These are phyloP conservation scores for Cercospora sojina DNA, from an alignment of 2,329 filamentous ascomycete genomes.

Conservation along the genomic window DNA sequence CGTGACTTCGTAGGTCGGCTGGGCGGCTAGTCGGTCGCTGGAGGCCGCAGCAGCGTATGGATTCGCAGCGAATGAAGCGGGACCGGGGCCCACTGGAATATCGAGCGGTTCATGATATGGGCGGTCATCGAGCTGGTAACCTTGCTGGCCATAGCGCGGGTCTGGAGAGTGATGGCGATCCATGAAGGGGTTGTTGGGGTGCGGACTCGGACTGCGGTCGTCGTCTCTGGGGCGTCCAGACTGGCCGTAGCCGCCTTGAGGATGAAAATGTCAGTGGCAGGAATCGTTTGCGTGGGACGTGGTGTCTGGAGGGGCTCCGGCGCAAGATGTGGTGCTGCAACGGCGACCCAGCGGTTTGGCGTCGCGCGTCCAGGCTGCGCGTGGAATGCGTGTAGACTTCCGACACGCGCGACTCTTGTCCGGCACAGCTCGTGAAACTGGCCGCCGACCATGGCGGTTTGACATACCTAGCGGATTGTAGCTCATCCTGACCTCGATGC, in stretches of 20 bases:
- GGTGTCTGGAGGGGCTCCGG: slow-evolving; percentile 1
- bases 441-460: slow-evolving; percentile 13
- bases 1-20: slow-evolving; percentile 77
- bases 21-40: slow-evolving; percentile 75
- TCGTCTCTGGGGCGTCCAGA: slow-evolving; percentile 20
- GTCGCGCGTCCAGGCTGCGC: slow-evolving; percentile 8
- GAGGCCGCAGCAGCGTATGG: slow-evolving; percentile 44
- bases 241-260: slow-evolving; percentile 28
- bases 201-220: slow-evolving; percentile 21
- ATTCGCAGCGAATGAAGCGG: slow-evolving; percentile 25
- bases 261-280: slow-evolving; percentile 13
- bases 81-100: slow-evolving; percentile 64
- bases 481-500: slow-evolving; percentile 23
- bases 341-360: neutral
- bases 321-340: neutral
- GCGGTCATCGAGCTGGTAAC: slow-evolving; percentile 81
- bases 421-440: slow-evolving; percentile 15
- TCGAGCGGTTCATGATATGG: slow-evolving; percentile 66
- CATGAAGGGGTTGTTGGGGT: slow-evolving; percentile 27
- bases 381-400: slow-evolving; percentile 24
- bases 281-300: neutral
- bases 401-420: neutral
- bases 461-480: slow-evolving; percentile 31
- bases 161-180: slow-evolving; percentile 41
- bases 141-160: slow-evolving; percentile 69